Conservation (phyloP, 192 early-diverging fungal genomes). For the Rhizophagus prolifer region DNA sequence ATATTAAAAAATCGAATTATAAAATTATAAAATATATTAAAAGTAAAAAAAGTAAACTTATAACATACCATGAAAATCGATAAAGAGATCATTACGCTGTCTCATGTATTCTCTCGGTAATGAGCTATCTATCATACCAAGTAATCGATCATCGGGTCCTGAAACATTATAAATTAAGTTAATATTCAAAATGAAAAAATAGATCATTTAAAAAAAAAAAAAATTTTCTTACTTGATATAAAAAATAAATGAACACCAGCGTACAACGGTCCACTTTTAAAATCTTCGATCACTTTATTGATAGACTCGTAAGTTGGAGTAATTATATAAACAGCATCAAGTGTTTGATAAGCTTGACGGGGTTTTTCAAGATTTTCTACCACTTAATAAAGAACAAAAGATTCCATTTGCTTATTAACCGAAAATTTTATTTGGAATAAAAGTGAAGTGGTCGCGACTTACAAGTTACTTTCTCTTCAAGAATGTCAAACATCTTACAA, state of each 20-base stretch:
- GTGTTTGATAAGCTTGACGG: conserved; percentile 56
- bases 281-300: conserved; percentile 61
- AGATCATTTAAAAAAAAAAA: background rate
- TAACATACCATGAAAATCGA: conserved; percentile 77
- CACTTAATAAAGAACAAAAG: conserved; percentile 41
- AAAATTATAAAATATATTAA: background rate
- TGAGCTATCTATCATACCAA: conserved; percentile 57
- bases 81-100: conserved; percentile 71
- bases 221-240: conserved; percentile 47
- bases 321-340: conserved; percentile 64
- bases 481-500: conserved; percentile 74
- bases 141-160: conserved; percentile 66
- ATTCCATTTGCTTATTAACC: background rate
- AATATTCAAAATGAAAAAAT: conserved; percentile 6
- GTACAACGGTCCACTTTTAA: conserved; percentile 53
- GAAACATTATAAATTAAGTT: conserved; percentile 13
- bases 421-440: background rate
- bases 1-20: too few species aligned
- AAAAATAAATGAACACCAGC: conserved; percentile 63
- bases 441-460: conserved; percentile 1
- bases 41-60: background rate
- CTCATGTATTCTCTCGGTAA: conserved; percentile 59
- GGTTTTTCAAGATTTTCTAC: conserved; percentile 60
- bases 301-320: conserved; percentile 62
- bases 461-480: conserved; percentile 70